Percentiles rank a stretch among this genome's conserved stretches.
These are phyloP conservation scores for Cladophialophora carrionii DNA, from an alignment of 2,329 filamentous ascomycete species.

Conservation along the genomic window DNA sequence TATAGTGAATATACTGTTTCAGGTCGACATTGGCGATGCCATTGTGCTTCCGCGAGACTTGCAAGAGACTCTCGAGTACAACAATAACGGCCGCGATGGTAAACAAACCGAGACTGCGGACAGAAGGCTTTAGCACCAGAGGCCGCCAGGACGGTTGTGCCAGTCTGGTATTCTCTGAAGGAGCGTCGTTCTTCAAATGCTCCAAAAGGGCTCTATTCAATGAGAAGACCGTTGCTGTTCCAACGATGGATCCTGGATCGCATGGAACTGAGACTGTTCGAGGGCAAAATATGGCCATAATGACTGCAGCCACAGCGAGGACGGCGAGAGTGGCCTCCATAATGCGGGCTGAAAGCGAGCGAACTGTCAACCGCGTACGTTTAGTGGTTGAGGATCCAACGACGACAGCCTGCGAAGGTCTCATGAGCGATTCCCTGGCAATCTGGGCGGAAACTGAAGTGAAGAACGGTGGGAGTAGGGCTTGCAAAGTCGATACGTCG, in stretches of 20 bases:
- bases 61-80: background rate
- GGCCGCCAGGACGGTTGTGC: background rate
- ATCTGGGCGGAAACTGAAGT: background rate
- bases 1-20: conserved; percentile 7
- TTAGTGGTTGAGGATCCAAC: background rate
- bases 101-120: background rate
- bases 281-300: background rate
- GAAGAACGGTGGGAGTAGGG: background rate
- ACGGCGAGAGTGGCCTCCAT: background rate
- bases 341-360: background rate
- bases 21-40: background rate
- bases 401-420: background rate
- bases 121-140: background rate
- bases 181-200: background rate
- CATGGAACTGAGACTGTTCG: background rate
- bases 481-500: background rate
- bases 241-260: conserved; percentile 2
- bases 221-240: background rate
- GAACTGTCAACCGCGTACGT: background rate
- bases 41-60: conserved; percentile 3
- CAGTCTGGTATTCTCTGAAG: background rate
- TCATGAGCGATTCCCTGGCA: background rate
- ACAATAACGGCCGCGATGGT: background rate
- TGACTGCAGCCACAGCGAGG: background rate
- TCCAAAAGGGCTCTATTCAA: background rate